phyloP scores from a whole-genome alignment of 129 eudicot genomes.

The Escallonia herrerae region DNA sequence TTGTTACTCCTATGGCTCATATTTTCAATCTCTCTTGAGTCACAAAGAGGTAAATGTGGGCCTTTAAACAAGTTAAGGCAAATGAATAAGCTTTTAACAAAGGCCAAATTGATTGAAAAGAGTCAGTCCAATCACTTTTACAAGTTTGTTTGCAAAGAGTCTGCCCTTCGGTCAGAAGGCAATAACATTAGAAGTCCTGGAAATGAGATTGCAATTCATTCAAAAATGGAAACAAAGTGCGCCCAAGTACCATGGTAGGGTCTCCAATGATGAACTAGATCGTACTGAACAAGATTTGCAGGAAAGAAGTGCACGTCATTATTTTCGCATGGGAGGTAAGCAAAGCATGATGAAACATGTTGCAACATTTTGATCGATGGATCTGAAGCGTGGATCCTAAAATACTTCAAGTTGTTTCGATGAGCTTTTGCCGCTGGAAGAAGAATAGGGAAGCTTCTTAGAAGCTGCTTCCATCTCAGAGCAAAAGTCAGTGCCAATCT shows the following conservation, averaged over 20 bases:
- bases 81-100: slow-evolving; percentile 22
- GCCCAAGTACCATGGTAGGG: not conserved
- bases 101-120: slow-evolving; percentile 17
- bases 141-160: slow-evolving; percentile 20
- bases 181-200: too few relatives aligned
- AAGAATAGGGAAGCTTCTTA: slow-evolving; percentile 49
- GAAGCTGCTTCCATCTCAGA: slow-evolving; percentile 65
- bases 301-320: slow-evolving; percentile 51
- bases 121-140: slow-evolving; percentile 7
- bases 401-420: slow-evolving; percentile 38
- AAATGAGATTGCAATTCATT: too few relatives aligned
- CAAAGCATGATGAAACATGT: too few relatives aligned
- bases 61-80: slow-evolving; percentile 26
- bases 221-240: slow-evolving; percentile 63
- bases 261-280: slow-evolving; percentile 29
- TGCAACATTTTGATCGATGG: slow-evolving; percentile 47
- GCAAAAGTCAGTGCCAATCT: slow-evolving; percentile 40
- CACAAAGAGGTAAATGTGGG: slow-evolving; percentile 23
- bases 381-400: slow-evolving; percentile 44
- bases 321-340: slow-evolving; percentile 26
- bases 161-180: slow-evolving; percentile 10
- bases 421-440: slow-evolving; percentile 61
- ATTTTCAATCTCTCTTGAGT: slow-evolving; percentile 24
- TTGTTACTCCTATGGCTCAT: slow-evolving; percentile 9
- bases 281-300: slow-evolving; percentile 44